These are phyloP conservation scores for Sutorius eximius DNA, from an alignment of 1,284 basidiomycete species.

Conservation along the genomic window DNA sequence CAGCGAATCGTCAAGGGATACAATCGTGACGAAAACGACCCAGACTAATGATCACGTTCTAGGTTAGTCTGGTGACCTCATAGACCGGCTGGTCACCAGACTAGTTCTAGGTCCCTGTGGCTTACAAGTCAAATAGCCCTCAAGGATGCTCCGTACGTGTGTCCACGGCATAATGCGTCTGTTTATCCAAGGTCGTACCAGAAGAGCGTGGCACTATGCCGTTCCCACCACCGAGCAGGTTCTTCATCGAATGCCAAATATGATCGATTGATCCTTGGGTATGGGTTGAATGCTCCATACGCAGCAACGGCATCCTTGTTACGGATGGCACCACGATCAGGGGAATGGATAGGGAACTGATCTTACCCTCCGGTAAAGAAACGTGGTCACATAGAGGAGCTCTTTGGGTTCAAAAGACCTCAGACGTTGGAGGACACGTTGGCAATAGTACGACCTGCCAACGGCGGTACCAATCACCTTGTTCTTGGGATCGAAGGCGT, in stretches of 20 bases:
- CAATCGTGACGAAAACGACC: neutral
- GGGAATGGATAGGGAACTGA: slow-evolving; percentile 29
- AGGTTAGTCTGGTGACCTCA: too few species aligned
- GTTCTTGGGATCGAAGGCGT: slow-evolving; percentile 85
- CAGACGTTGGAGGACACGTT: slow-evolving; percentile 86
- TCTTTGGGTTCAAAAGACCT: slow-evolving; percentile 88
- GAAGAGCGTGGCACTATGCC: neutral
- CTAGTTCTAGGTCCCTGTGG: neutral
- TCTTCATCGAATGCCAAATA: slow-evolving; percentile 80
- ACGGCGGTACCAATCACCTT: slow-evolving; percentile 92
- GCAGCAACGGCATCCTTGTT: slow-evolving; percentile 80
- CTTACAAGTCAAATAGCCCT: neutral
- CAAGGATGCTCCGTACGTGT: neutral
- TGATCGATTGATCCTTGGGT: slow-evolving; percentile 64
- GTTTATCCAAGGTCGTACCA: neutral
- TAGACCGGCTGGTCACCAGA: too few species aligned
- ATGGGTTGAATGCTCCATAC: slow-evolving; percentile 82
- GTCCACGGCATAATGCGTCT: neutral
- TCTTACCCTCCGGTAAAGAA: slow-evolving; percentile 62
- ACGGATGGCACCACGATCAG: slow-evolving; percentile 87
- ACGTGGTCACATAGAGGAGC: slow-evolving; percentile 92
- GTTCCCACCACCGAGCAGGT: slow-evolving; percentile 47
- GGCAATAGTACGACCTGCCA: slow-evolving; percentile 85
- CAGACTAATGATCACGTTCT: neutral
- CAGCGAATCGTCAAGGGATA: neutral